Percentiles rank a stretch among this genome's conserved stretches.
Evolutionary conservation across 23 red algal species (phyloP).

Genomic region (Chondrus crispus): DNA sequence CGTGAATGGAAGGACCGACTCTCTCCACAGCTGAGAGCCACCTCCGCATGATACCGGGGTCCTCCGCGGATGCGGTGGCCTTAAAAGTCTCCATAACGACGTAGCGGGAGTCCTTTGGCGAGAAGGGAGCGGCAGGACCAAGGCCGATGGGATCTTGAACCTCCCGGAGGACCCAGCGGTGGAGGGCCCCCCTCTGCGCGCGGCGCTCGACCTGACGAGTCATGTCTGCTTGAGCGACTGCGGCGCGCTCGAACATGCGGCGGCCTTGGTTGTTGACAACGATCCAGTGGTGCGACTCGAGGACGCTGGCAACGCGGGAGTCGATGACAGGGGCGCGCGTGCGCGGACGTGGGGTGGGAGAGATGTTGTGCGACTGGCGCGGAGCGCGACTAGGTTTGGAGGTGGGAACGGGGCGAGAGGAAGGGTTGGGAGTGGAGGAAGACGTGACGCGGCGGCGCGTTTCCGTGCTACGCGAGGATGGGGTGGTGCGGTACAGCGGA

Average conservation of each 20-base stretch:
- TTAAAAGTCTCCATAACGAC: conserved; percentile 59
- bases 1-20: conserved; percentile 16
- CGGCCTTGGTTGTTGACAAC: not conserved
- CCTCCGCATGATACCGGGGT: conserved; percentile 20
- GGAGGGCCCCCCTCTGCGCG: conserved; percentile 25
- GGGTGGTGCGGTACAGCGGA: not conserved
- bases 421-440: not conserved
- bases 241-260: conserved; percentile 54
- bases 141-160: not conserved
- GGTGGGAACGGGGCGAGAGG: not conserved
- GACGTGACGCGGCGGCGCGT: not conserved
- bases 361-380: not conserved
- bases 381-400: not conserved
- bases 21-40: conserved; percentile 61
- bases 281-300: conserved; percentile 57
- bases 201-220: conserved; percentile 30
- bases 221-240: conserved; percentile 56
- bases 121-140: not conserved
- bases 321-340: conserved; percentile 48
- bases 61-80: not conserved
- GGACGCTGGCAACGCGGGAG: conserved; percentile 9
- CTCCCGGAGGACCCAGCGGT: conserved; percentile 53
- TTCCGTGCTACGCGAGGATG: not conserved
- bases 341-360: not conserved
- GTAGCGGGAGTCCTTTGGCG: not conserved